Evolutionary conservation across 305 asterid genomes (phyloP).

Genomic region (Fraxinus baroniana): DNA sequence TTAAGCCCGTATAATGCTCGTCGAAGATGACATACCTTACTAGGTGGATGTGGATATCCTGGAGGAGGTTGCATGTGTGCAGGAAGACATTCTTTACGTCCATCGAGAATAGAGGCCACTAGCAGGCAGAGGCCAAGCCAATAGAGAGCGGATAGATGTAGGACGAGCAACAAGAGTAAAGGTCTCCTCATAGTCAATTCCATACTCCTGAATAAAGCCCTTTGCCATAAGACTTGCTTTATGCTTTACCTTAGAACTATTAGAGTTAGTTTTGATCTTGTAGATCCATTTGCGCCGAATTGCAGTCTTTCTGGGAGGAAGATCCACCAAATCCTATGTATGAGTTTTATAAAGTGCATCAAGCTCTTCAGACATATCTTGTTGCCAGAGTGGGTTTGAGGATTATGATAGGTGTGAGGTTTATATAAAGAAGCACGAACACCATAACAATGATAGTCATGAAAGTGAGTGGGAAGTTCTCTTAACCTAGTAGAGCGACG

Average conservation of each 20-base stretch:
- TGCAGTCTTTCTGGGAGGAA: not conserved
- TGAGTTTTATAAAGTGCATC: not conserved
- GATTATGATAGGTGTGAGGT: not conserved
- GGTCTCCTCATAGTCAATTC: not conserved
- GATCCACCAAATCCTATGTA: not conserved
- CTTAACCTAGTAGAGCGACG: not conserved
- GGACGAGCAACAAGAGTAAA: no score
- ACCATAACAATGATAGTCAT: not conserved
- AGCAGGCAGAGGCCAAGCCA: not conserved
- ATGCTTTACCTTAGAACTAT: no score
- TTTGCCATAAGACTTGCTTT: no score
- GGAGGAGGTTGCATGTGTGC: not conserved
- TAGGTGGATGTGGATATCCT: not conserved
- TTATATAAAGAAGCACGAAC: not conserved
- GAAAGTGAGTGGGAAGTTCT: not conserved
- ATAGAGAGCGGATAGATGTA: not conserved
- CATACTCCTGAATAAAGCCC: no score
- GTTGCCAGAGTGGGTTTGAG: not conserved
- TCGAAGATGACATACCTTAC: not conserved
- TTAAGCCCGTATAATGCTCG: not conserved
- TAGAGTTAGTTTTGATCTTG: no score
- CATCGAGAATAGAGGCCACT: not conserved
- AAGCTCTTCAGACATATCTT: not conserved
- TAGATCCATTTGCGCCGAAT: not conserved
- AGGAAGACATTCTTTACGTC: not conserved